A percentile compares a stretch with the other conserved stretches of the same genome.
These are phyloP conservation scores for Triticum urartu DNA, from an alignment of 176 grass and related monocot genomes.

Conservation along the genomic window DNA sequence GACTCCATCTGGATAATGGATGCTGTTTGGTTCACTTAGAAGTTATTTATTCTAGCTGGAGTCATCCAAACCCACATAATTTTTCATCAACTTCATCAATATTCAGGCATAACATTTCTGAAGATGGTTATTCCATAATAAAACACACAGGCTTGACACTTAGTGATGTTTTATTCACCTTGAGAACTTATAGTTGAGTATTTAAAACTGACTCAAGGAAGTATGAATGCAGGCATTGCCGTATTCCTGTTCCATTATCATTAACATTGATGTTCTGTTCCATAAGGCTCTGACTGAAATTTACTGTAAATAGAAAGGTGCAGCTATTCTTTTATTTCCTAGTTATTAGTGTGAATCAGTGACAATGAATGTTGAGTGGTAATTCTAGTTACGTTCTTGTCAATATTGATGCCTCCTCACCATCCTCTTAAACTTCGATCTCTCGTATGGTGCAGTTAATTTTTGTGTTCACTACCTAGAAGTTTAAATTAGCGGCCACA, in stretches of 20 bases:
- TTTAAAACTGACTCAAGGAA: constrained; percentile 4
- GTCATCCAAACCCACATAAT: not conserved
- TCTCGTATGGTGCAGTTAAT: not conserved
- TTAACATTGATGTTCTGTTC: not conserved
- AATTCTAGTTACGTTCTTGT: not conserved
- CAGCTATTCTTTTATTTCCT: not conserved
- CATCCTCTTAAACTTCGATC: not conserved
- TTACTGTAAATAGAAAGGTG: not conserved
- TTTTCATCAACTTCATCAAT: not conserved
- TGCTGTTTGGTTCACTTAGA: not conserved
- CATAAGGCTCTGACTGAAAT: not conserved
- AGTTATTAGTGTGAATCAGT: not conserved
- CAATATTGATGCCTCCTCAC: not conserved
- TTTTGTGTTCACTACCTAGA: not conserved
- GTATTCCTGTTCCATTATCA: not conserved
- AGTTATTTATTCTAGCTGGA: not conserved
- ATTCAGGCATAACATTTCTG: not conserved
- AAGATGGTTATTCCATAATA: not conserved
- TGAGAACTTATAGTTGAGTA: constrained; percentile 1
- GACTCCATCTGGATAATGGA: not conserved
- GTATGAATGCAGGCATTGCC: not conserved
- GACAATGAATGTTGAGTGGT: not conserved
- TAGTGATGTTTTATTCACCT: constrained; percentile 4
- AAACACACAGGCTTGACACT: not conserved
- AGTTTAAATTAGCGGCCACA: not conserved